Evolutionary conservation across 805 yeast genomes (phyloP).

Genomic region (Monosporozyma yasuniensis): DNA sequence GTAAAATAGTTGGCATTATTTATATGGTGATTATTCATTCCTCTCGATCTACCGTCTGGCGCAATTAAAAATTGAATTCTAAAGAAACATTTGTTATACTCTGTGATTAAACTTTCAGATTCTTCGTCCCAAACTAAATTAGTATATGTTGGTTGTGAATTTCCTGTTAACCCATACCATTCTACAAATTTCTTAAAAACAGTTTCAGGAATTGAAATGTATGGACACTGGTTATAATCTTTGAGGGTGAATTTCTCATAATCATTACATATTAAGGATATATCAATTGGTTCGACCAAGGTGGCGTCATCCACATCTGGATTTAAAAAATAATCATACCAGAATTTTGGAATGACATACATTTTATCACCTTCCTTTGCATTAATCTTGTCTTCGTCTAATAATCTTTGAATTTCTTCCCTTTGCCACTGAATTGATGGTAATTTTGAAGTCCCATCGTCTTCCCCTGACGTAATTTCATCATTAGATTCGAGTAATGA

Average conservation of each 20-base stretch:
- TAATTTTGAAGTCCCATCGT: neutral
- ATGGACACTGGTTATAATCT: constrained; percentile 23
- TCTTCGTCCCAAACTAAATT: constrained; percentile 25
- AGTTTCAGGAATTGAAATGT: constrained; percentile 35
- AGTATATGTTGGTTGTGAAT: constrained; percentile 33
- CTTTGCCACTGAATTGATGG: constrained; percentile 12
- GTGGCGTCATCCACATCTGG: constrained; percentile 18
- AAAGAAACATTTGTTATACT: constrained; percentile 31
- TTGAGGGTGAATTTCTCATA: constrained; percentile 36
- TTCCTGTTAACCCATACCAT: constrained; percentile 47
- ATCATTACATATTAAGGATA: constrained; percentile 36
- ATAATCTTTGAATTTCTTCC: constrained; percentile 9
- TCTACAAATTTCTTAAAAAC: constrained; percentile 37
- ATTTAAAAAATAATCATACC: constrained; percentile 36
- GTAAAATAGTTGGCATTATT: constrained; percentile 24
- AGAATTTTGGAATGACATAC: constrained; percentile 40
- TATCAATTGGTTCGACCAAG: constrained; percentile 42
- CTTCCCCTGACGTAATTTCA: neutral
- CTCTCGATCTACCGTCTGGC: constrained; percentile 6
- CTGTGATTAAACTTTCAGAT: constrained; percentile 25
- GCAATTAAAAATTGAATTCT: constrained; percentile 29
- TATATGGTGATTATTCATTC: constrained; percentile 4
- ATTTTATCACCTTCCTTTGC: constrained; percentile 40
- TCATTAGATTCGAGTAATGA: neutral
- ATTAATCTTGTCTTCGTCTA: constrained; percentile 7